Evolutionary conservation across 768 basidiomycete species (phyloP), one percentile per base, ranked within the genome.

Genomic region (Tricholoma flavovirens): DNA sequence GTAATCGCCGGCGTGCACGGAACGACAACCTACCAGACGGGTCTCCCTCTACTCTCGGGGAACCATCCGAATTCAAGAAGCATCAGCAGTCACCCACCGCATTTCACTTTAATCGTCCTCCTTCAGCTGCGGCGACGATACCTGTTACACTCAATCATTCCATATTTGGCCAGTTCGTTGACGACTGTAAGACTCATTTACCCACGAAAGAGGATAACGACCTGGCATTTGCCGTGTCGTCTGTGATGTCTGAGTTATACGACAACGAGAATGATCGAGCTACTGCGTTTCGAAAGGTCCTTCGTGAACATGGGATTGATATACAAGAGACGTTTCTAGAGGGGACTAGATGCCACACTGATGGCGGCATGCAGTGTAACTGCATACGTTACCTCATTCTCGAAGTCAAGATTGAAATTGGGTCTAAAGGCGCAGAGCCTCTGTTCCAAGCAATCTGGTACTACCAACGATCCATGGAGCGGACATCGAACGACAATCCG

Each of bases 151-250:
- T 60, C 6, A 42, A 60, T 21, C 59, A 71, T 59, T 59, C 63
- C 46, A 60, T 64, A 8, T 68, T 71, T 46, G 61, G 60, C 51
- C 52, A 66, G 49, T 69, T 67, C 56, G 17, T 62, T 24, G 66
- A 68, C 24, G 65, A 68, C 54, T 63, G 62, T 55, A 46, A 64
- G 38, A 62, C 60, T 38, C 51, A 55, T 49, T 22, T 55, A 40
- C 62, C 63, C 21, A 65, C 38, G 38, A 38, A 38, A n/a, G 38
- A 38, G 15, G 70, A 71, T 36, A 54, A 60, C 33, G 7, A 49
- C 4, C 59, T 70, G 17, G 50, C 55, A 29, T n/a, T 43, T 21
- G 57, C 53, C 15, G 54, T 70, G 17, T 40, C 57, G 11, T 22
- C 22, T 32, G 57, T 35, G 2, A 66, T 70, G 66, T 60, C 24